These are phyloP conservation scores for Alternaria conjuncta DNA, from an alignment of 2,329 filamentous ascomycete genomes.

Conservation along the genomic window DNA sequence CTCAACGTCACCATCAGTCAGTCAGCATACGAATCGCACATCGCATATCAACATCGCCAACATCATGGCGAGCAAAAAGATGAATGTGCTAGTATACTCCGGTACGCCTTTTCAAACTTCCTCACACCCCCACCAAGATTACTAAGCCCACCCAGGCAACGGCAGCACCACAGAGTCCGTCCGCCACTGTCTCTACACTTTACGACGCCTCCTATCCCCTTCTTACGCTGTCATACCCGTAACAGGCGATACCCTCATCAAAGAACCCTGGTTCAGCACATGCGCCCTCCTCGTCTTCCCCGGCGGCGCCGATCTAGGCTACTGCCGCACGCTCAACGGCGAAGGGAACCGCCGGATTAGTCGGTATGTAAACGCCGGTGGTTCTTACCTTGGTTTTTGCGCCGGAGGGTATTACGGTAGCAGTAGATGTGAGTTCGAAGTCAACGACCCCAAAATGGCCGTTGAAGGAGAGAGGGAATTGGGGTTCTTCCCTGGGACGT, in stretches of 20 bases:
- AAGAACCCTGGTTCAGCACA: conserved; percentile 87
- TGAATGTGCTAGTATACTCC: conserved; percentile 94
- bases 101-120: conserved; percentile 58
- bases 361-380: conserved; percentile 85
- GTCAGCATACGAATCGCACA: not conserved
- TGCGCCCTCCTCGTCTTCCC: conserved; percentile 92
- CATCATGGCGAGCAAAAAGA: conserved; percentile 69
- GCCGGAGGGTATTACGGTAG: conserved; percentile 93
- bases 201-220: conserved; percentile 83
- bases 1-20: conserved; percentile 23
- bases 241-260: conserved; percentile 76
- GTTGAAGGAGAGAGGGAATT: conserved; percentile 87
- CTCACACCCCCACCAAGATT: not conserved
- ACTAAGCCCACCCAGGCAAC: conserved; percentile 62
- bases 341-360: conserved; percentile 83
- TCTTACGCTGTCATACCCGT: conserved; percentile 93
- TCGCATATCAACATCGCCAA: not conserved
- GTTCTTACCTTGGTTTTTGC: conserved; percentile 88
- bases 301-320: conserved; percentile 91
- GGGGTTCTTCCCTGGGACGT: conserved; percentile 84
- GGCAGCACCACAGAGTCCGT: conserved; percentile 89
- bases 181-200: conserved; percentile 83
- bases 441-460: conserved; percentile 79
- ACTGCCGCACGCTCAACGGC: conserved; percentile 87
- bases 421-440: conserved; percentile 86